Conservation (phyloP, 257 asterid species). For the Salvia rosmarinus region DNA sequence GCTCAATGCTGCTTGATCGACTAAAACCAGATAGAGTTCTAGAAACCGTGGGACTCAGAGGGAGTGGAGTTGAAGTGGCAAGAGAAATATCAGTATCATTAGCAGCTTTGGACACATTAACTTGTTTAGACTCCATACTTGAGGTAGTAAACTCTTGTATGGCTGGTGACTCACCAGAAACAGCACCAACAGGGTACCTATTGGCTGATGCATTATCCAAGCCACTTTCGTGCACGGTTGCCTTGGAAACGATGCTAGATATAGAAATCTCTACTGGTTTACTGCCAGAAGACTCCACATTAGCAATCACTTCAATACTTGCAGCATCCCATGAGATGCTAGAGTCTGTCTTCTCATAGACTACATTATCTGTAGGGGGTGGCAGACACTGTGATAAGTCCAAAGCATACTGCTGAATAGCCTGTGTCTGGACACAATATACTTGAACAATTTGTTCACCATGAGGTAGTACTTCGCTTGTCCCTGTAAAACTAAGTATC, state of each 20-base stretch:
- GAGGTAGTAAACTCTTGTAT: constrained; percentile 56
- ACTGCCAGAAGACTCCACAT: constrained; percentile 53
- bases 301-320: constrained; percentile 49
- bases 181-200: constrained; percentile 48
- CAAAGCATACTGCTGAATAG: constrained; percentile 96
- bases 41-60: constrained; percentile 80
- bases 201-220: constrained; percentile 51
- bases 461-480: constrained; percentile 73
- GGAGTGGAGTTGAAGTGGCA: constrained; percentile 63
- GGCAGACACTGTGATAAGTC: constrained; percentile 93
- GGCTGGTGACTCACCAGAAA: constrained; percentile 46
- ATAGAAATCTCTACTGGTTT: constrained; percentile 53
- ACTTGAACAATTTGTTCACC: constrained; percentile 93
- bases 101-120: constrained; percentile 42
- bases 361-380: constrained; percentile 61
- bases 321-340: constrained; percentile 52
- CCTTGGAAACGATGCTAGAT: constrained; percentile 62
- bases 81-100: constrained; percentile 52
- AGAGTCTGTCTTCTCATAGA: constrained; percentile 68
- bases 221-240: constrained; percentile 51
- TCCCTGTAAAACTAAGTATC: constrained; percentile 94
- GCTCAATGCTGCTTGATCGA: constrained; percentile 63
- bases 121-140: constrained; percentile 52
- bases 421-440: constrained; percentile 96
- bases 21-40: constrained; percentile 67